Base-by-base conservation (phyloP, 192 early-diverging fungal species). In the Gigaspora rosea region DNA sequence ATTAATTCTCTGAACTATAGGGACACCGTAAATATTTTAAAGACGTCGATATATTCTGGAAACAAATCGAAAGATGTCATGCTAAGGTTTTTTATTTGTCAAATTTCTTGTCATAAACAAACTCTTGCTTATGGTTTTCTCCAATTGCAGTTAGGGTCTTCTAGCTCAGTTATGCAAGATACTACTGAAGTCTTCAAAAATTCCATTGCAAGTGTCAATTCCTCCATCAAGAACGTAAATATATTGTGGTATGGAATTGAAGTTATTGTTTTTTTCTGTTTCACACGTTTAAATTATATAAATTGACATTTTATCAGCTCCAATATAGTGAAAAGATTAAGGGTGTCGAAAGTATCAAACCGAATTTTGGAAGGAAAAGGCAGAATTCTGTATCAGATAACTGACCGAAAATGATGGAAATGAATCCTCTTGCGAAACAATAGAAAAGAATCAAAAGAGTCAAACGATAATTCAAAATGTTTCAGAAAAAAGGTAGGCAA, bases 41-140 rank as follows among this genome's bases (percentile, higher is more conserved):
- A n/a, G n/a, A n/a, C n/a, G n/a, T n/a, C n/a, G n/a, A n/a, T 32
- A 65, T 77, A 54, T 67, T 77, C 58, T 77, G 64, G 63, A 35
- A 52, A 32, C 27, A 51, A 67, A 67, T 76, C 54, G 62, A 76
- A 32, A 71, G 50, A 71, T 33, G 27, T 20, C 33, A 7, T 35
- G 65, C 33, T 67, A n/a, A 67, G 46, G 51, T n/a, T 13, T 71
- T 54, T 56, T 71, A 56, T 71, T 71, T 71, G 52, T 52, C 49
- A 71, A 71, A 50, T 71, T 71, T 71, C 33, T 51, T 36, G 46
- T 66, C 46, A 71, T 56, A 51, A 71, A 56, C 9, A 56, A 68
- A 71, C 51, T 52, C 32, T 27, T 56, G 46, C n/a, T 71, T 51
- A 54, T 68, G 66, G 18, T 18, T 35, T 52, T 71, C 56, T 51